Evolutionary conservation across 2,329 filamentous ascomycete species (phyloP).

Genomic region (Calycina marina): DNA sequence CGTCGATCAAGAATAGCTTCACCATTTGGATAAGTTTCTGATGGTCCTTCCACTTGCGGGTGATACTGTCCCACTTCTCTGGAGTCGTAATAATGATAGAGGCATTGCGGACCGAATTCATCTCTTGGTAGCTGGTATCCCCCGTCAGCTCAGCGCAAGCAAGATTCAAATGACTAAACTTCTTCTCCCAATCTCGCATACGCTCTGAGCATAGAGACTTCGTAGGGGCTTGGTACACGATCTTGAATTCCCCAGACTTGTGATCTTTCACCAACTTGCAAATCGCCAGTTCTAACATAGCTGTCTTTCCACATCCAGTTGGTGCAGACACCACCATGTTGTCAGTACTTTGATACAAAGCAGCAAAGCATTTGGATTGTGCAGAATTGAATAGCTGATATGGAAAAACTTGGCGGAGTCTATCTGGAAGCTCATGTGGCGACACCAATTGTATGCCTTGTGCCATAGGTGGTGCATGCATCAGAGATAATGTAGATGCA

Average conservation of each 20-base stretch:
- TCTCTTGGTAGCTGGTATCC: constrained; percentile 55
- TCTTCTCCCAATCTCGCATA: constrained; percentile 61
- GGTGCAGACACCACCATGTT: constrained; percentile 72
- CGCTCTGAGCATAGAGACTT: constrained; percentile 72
- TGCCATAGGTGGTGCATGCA: constrained; percentile 19
- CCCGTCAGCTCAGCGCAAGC: constrained; percentile 68
- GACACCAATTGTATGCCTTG: constrained; percentile 44
- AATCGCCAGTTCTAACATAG: constrained; percentile 66
- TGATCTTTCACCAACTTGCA: constrained; percentile 50
- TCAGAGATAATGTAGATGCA: constrained; percentile 9
- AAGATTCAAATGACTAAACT: constrained; percentile 54
- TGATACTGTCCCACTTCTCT: constrained; percentile 86
- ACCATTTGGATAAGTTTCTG: constrained; percentile 59
- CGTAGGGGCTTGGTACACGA: constrained; percentile 73
- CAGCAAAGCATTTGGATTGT: constrained; percentile 63
- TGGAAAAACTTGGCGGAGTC: constrained; percentile 53
- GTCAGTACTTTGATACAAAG: constrained; percentile 50
- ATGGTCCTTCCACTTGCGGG: constrained; percentile 75
- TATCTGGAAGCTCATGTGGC: constrained; percentile 49
- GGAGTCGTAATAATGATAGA: constrained; percentile 78
- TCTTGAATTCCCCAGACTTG: constrained; percentile 52
- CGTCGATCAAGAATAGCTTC: constrained; percentile 71
- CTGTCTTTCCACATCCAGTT: constrained; percentile 78
- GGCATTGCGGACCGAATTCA: constrained; percentile 55
- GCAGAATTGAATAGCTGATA: constrained; percentile 69